Conservation (phyloP, 2,329 filamentous ascomycete genomes). For the Ascochyta pisi region DNA sequence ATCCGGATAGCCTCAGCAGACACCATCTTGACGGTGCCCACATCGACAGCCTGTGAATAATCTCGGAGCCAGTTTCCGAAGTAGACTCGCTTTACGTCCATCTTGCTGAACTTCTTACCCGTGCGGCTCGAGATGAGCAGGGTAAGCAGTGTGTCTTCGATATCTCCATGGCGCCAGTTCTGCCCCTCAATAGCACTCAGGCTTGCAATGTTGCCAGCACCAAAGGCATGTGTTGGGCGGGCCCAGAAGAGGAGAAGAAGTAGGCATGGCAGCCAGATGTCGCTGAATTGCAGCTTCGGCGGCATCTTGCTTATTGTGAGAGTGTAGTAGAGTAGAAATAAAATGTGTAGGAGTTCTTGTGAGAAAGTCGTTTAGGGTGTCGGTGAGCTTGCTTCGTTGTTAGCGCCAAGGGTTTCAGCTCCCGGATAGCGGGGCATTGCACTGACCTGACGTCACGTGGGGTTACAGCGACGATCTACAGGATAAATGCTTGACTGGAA, state of each 20-base stretch:
- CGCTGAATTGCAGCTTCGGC: constrained; percentile 37
- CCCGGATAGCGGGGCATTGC: constrained; percentile 12
- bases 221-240: constrained; percentile 76
- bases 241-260: constrained; percentile 69
- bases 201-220: constrained; percentile 86
- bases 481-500: neutral
- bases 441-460: constrained; percentile 20
- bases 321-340: neutral
- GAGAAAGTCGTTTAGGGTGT: constrained; percentile 10
- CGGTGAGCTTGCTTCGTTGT: constrained; percentile 4
- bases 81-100: constrained; percentile 87
- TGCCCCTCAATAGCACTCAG: constrained; percentile 81
- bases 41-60: constrained; percentile 93
- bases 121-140: constrained; percentile 69
- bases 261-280: constrained; percentile 50
- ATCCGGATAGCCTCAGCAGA: constrained; percentile 90
- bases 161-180: constrained; percentile 75
- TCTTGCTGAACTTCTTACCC: constrained; percentile 85
- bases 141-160: constrained; percentile 86
- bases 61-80: constrained; percentile 96
- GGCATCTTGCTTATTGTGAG: constrained; percentile 28
- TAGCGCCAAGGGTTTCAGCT: constrained; percentile 17
- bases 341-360: constrained; percentile 9
- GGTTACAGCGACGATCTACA: constrained; percentile 3
- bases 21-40: constrained; percentile 89